Base-by-base conservation (phyloP, 148 eudicot genomes). In the Heliosperma pusillum region DNA sequence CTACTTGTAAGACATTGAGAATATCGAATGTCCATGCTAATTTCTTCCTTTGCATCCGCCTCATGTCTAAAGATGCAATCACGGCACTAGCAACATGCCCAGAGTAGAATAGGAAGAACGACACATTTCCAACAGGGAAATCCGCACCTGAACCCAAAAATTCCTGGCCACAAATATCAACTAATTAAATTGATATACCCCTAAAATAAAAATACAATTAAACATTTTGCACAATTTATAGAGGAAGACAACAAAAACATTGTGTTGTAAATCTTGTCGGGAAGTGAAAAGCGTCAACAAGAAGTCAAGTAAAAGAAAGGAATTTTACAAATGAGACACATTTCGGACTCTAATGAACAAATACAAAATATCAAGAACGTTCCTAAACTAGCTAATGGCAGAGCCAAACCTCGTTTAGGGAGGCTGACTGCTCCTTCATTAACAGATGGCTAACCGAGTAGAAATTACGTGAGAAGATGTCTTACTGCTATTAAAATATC, bases 21-120 rank as follows among this genome's bases (percentile, higher is more conserved):
- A 72, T 27, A 77, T 96, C 97, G 44, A 96, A 96, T 24, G 72
- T 62, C 77, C 84, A 85, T 0, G 97, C 97, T 55, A 92, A 53
- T 62, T 82, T 84, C 86, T 81, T 88, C 78, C 97, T 85, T 64
- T 86, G 91, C 91, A 92, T 77, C 12, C 99, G 87, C 74, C 87
- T 92, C 99, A 96, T 96, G 87, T 95, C 99, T 20, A 92, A 74
- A 2, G 99, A 90, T 2, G 91, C 99, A 13, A 96, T 96, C 45
- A 96, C 96, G 0, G 99, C 85, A 44, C 97, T 87, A 4, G 94
- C 99, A 19, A 96, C 99, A 21, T 96, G 99, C 15, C 99, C 99
- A 0, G 99, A 96, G 75, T 84, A 96, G 83, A 96, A 96, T 52
- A 96, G 79, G 85, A 96, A 96, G 77, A 96, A 96, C 0, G 99